phyloP scores from a whole-genome alignment of 1,284 basidiomycete species.

The Wolfiporia cocos region DNA sequence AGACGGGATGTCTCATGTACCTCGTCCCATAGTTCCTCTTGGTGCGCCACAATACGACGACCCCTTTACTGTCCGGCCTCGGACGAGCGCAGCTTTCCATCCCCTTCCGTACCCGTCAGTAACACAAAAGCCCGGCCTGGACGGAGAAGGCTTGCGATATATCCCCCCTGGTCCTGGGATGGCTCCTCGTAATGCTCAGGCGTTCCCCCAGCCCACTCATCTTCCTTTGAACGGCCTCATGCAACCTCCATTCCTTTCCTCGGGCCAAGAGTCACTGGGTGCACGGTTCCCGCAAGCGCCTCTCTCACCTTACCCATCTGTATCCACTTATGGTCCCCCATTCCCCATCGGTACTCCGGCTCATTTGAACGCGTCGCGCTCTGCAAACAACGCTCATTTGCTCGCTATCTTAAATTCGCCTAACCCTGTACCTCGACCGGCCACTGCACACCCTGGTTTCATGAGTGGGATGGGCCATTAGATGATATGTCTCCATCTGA shows the following conservation, averaged over 20 bases:
- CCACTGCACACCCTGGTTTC: conserved; percentile 11
- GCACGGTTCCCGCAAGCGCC: neutral
- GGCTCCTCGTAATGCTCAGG: conserved; percentile 9
- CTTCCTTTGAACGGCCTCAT: neutral
- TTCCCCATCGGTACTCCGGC: neutral
- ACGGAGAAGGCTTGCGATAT: conserved; percentile 45
- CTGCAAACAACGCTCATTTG: conserved; percentile 24
- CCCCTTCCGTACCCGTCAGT: conserved; percentile 28
- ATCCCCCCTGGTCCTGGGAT: conserved; percentile 28
- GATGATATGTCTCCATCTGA: conserved; percentile 18
- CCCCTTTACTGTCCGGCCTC: conserved; percentile 51
- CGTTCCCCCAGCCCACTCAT: conserved; percentile 2
- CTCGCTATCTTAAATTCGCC: conserved; percentile 30
- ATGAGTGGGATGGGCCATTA: conserved; percentile 19
- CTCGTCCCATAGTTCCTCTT: conserved; percentile 9
- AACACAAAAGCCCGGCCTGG: conserved; percentile 38
- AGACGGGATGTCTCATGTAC: conserved; percentile 1
- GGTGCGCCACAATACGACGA: conserved; percentile 26
- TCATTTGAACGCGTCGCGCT: conserved; percentile 13
- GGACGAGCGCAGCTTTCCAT: conserved; percentile 52
- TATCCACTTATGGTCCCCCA: neutral
- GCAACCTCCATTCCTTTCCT: neutral
- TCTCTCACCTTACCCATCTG: neutral
- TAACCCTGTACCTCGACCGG: conserved; percentile 17
- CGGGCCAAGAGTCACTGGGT: neutral